Evolutionary conservation across 2,329 filamentous ascomycete genomes (phyloP).

Genomic region (Claviceps maximensis): DNA sequence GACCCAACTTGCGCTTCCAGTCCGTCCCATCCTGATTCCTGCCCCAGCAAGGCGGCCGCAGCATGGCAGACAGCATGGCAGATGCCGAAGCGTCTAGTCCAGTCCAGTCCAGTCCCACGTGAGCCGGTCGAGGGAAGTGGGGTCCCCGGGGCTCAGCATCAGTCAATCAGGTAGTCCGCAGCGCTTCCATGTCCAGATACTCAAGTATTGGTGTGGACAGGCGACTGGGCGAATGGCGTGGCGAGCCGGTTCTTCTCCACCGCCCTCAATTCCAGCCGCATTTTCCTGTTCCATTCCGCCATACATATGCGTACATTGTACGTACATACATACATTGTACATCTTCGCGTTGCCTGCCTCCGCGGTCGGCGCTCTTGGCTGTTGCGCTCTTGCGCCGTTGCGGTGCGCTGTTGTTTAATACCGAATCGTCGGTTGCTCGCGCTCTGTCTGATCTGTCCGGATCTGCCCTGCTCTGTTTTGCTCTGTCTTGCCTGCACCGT

Average conservation of each 20-base stretch:
- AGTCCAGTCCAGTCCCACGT: too few species aligned
- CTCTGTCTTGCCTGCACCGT: too few species aligned
- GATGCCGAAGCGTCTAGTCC: background rate
- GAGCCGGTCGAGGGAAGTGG: background rate
- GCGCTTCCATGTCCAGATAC: too few species aligned
- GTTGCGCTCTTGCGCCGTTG: background rate
- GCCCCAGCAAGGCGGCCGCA: too few species aligned
- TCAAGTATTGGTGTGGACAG: too few species aligned
- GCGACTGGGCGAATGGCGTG: background rate
- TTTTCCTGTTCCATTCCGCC: slow-evolving; percentile 2
- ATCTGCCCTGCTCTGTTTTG: background rate
- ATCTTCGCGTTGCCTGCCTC: slow-evolving; percentile 1
- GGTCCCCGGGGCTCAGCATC: background rate
- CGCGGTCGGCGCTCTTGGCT: slow-evolving; percentile 4
- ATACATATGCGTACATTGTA: background rate
- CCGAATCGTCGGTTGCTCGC: background rate
- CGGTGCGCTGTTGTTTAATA: background rate
- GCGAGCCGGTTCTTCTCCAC: slow-evolving; percentile 4
- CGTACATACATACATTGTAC: too few species aligned
- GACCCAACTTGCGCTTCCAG: too few species aligned
- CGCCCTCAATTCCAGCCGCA: background rate
- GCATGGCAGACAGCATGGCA: background rate
- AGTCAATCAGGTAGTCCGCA: background rate
- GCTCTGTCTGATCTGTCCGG: background rate
- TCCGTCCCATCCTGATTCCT: too few species aligned